Conservation (phyloP, 1,284 basidiomycete genomes). For the Bjerkandera adusta region DNA sequence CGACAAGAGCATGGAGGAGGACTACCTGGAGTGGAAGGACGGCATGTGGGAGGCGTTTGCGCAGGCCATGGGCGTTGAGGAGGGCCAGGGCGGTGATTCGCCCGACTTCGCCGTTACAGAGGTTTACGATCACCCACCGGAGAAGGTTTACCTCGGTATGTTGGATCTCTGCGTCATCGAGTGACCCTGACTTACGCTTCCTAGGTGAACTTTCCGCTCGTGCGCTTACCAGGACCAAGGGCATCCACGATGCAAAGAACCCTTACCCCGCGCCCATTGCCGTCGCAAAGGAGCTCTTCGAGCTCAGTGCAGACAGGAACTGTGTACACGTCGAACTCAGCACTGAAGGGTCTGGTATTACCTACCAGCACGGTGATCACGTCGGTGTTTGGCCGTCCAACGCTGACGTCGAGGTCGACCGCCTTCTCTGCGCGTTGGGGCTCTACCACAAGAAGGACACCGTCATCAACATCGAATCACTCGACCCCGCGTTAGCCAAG, state of each 20-base stretch:
- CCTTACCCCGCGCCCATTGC: slow-evolving; percentile 88
- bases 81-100: slow-evolving; percentile 94
- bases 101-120: slow-evolving; percentile 93
- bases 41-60: slow-evolving; percentile 92
- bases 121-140: slow-evolving; percentile 65
- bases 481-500: slow-evolving; percentile 97
- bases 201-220: slow-evolving; percentile 87
- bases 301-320: slow-evolving; percentile 74
- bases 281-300: slow-evolving; percentile 83
- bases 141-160: slow-evolving; percentile 90
- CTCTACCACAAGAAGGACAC: slow-evolving; percentile 76
- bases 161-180: too few species aligned
- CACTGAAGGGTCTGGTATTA: slow-evolving; percentile 93
- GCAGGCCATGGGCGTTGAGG: slow-evolving; percentile 82
- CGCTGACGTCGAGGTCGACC: slow-evolving; percentile 88
- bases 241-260: slow-evolving; percentile 97
- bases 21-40: slow-evolving; percentile 99
- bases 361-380: slow-evolving; percentile 99
- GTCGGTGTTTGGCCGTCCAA: slow-evolving; percentile 97
- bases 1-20: slow-evolving; percentile 99
- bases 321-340: slow-evolving; percentile 96
- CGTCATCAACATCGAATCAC: slow-evolving; percentile 90
- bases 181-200: not conserved
- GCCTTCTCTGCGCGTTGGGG: slow-evolving; percentile 85
- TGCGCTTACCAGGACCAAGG: slow-evolving; percentile 86